Conservation (phyloP, 192 early-diverging fungal genomes). For the Lobosporangium transversale region DNA sequence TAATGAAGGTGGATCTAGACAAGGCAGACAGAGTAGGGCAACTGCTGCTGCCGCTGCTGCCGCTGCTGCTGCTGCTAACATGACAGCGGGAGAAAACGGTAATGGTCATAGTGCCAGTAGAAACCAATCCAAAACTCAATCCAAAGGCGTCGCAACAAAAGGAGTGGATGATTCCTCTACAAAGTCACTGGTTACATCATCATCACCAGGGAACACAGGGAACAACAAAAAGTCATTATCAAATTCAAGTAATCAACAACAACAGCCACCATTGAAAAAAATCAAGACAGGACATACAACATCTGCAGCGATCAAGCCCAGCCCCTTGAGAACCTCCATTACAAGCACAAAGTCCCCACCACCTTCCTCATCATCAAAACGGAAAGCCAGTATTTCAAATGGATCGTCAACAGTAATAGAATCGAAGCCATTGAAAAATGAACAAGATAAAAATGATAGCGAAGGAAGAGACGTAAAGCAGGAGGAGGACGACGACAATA, state of each 20-base stretch:
- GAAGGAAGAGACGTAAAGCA: not conserved
- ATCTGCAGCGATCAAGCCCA: constrained; percentile 8
- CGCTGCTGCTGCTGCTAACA: no score
- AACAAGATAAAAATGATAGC: not conserved
- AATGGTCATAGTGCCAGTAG: no score
- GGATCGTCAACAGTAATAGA: not conserved
- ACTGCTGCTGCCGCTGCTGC: no score
- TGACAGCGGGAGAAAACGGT: no score
- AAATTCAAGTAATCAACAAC: not conserved
- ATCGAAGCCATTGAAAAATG: no score
- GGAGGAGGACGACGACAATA: not conserved
- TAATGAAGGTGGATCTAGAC: no score
- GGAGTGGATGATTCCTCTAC: no score
- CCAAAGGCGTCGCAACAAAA: no score
- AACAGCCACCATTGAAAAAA: constrained; percentile 7
- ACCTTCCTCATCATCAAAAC: not conserved
- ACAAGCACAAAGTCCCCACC: not conserved
- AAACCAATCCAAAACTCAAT: no score
- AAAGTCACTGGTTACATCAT: no score
- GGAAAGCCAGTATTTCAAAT: constrained; percentile 8
- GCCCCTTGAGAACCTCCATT: constrained; percentile 8
- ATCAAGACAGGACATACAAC: constrained; percentile 7
- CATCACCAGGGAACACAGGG: no score
- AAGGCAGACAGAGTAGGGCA: no score
- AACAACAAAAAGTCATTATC: not conserved